A percentile compares a stretch with the other conserved stretches of the same genome.
Conservation (phyloP, 2,329 filamentous ascomycete genomes). For the Colletotrichum camelliae region DNA sequence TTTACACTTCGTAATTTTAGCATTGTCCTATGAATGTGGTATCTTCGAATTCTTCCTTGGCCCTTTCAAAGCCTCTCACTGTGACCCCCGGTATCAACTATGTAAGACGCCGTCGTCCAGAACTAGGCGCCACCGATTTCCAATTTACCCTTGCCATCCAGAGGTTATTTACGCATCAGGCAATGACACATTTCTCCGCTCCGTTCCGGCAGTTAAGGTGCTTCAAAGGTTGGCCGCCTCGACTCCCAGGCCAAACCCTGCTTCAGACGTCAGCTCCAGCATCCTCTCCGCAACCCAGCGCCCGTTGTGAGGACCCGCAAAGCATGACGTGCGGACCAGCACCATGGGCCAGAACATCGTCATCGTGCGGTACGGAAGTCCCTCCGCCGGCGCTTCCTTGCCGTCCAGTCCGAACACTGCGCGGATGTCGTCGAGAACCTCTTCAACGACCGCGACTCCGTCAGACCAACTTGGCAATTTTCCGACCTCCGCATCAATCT, state of each 20-base stretch:
- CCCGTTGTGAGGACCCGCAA: conserved; percentile 1
- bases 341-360: conserved; percentile 18
- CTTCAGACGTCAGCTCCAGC: conserved; percentile 4
- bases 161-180: neutral
- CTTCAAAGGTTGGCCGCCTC: neutral
- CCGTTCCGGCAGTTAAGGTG: too few species aligned
- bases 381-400: neutral
- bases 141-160: neutral
- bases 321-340: conserved; percentile 2
- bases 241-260: conserved; percentile 3
- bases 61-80: neutral
- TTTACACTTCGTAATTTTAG: neutral
- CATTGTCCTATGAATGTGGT: neutral
- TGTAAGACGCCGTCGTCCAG: neutral
- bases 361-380: conserved; percentile 8
- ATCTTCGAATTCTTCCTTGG: neutral
- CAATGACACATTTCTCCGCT: neutral
- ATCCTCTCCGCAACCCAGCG: conserved; percentile 7
- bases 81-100: neutral
- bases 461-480: neutral
- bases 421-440: conserved; percentile 4
- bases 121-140: neutral
- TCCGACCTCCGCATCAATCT: neutral
- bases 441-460: neutral
- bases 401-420: conserved; percentile 4